Conservation (phyloP, 2,329 filamentous ascomycete genomes). For the Xylaria hypoxylon region DNA sequence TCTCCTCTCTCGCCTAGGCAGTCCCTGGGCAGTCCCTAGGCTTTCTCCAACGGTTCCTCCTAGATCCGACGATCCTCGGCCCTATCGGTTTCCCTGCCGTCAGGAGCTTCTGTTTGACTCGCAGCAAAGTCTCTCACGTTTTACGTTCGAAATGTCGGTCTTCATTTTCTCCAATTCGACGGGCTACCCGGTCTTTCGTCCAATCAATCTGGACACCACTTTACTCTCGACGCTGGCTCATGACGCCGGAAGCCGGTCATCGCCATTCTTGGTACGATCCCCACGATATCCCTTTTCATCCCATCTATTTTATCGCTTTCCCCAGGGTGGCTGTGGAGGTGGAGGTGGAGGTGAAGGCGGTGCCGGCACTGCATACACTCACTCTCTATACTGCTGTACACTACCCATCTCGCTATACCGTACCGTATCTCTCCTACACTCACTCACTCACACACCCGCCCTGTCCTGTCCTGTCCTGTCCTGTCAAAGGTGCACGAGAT, state of each 20-base stretch:
- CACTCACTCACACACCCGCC: not conserved
- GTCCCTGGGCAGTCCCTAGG: too few relatives aligned
- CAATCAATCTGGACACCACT: conserved; percentile 40
- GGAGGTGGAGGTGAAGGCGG: conserved; percentile 23
- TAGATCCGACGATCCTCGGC: conserved; percentile 34
- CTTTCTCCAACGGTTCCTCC: conserved; percentile 34
- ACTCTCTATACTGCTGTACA: not conserved
- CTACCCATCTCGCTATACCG: conserved; percentile 14
- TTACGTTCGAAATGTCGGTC: conserved; percentile 47
- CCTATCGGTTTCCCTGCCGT: conserved; percentile 33
- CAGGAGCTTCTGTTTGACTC: conserved; percentile 24
- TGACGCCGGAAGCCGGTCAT: conserved; percentile 46
- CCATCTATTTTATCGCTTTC: conserved; percentile 19
- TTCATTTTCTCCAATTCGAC: conserved; percentile 46
- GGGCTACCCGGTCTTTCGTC: conserved; percentile 35
- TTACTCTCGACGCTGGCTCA: conserved; percentile 37
- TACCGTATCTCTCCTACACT: not conserved
- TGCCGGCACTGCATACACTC: not conserved
- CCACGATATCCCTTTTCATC: conserved; percentile 32
- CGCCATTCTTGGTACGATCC: conserved; percentile 36
- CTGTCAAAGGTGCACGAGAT: conserved; percentile 27
- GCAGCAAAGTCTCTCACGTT: conserved; percentile 43
- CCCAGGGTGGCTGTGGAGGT: conserved; percentile 18
- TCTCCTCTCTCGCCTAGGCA: conserved; percentile 1
- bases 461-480: conserved; percentile 25